These are phyloP conservation scores for Fomitopsis palustris DNA, from an alignment of 1,284 basidiomycete genomes.

Conservation along the genomic window DNA sequence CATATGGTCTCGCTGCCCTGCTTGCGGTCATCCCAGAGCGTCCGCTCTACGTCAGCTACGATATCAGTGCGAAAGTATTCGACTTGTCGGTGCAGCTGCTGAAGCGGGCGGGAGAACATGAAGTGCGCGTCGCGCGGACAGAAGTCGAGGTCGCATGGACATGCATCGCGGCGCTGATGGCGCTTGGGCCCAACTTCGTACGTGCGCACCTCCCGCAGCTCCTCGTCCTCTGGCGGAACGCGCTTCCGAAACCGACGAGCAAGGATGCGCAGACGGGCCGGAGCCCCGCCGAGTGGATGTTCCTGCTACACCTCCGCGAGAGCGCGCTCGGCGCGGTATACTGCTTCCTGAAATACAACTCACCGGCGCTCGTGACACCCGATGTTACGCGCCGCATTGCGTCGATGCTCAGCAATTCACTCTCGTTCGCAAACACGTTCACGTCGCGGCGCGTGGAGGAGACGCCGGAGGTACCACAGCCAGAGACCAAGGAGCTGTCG, in stretches of 20 bases:
- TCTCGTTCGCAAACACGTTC: constrained; percentile 84
- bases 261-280: constrained; percentile 78
- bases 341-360: constrained; percentile 84
- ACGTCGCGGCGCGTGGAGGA: constrained; percentile 47
- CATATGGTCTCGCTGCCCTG: constrained; percentile 85
- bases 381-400: constrained; percentile 89
- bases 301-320: constrained; percentile 89
- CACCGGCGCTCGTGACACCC: constrained; percentile 74
- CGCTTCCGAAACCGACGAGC: constrained; percentile 89
- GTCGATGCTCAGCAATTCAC: constrained; percentile 83
- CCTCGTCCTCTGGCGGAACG: constrained; percentile 95
- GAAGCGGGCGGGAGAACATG: constrained; percentile 89
- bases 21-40: constrained; percentile 84
- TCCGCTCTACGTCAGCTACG: constrained; percentile 94
- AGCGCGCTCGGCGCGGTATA: constrained; percentile 87
- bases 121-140: constrained; percentile 75
- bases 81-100: constrained; percentile 89
- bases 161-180: constrained; percentile 86
- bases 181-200: constrained; percentile 92
- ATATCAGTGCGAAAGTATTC: constrained; percentile 87
- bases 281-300: constrained; percentile 82
- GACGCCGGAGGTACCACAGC: constrained; percentile 34
- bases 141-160: constrained; percentile 97
- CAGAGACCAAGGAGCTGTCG: constrained; percentile 47
- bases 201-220: constrained; percentile 90